Evolutionary conservation across 2,329 filamentous ascomycete genomes (phyloP).

Genomic region (Penicillium sumatraense): DNA sequence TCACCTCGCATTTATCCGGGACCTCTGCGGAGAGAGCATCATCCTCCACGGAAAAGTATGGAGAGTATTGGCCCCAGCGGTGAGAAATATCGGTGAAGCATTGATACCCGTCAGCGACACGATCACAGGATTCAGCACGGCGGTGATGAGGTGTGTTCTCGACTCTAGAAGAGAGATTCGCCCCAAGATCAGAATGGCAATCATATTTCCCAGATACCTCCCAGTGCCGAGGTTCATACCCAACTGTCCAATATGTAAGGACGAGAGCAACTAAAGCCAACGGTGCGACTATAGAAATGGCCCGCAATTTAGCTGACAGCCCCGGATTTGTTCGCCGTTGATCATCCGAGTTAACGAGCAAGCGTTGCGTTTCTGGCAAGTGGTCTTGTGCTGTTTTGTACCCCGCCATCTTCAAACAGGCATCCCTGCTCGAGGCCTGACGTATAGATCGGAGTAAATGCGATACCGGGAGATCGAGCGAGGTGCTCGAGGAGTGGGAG

Average conservation of each 20-base stretch:
- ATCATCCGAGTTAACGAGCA: background rate
- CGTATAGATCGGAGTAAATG: background rate
- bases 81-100: conserved; percentile 67
- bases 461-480: background rate
- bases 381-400: conserved; percentile 2
- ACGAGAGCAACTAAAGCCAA: conserved; percentile 9
- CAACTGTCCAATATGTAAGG: conserved; percentile 9
- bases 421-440: background rate
- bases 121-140: conserved; percentile 52
- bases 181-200: conserved; percentile 3
- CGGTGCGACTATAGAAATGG: conserved; percentile 5
- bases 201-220: background rate
- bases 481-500: no score
- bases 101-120: conserved; percentile 61
- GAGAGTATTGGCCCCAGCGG: conserved; percentile 86
- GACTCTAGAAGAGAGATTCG: conserved; percentile 8
- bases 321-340: background rate
- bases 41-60: conserved; percentile 70
- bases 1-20: conserved; percentile 72
- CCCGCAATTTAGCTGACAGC: background rate
- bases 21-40: conserved; percentile 63
- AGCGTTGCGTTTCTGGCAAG: conserved; percentile 10
- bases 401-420: conserved; percentile 5
- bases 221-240: conserved; percentile 14
- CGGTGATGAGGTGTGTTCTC: background rate